Conservation (phyloP, 192 early-diverging fungal genomes). For the Coemansia sp. region DNA sequence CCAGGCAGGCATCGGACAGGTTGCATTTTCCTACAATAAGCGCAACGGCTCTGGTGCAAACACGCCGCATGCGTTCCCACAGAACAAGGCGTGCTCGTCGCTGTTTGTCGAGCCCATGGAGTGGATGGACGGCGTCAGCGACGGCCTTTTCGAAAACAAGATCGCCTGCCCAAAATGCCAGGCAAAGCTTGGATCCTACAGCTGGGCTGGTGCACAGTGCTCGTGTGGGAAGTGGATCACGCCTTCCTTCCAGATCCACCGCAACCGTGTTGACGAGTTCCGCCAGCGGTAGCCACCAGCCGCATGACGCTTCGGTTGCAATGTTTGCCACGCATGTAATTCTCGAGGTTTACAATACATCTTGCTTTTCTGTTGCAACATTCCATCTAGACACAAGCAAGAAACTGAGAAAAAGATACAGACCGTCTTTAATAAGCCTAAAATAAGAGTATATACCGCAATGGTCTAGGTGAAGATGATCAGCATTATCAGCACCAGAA, state of each 20-base stretch:
- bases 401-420: not conserved
- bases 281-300: slow-evolving; percentile 15
- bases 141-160: slow-evolving; percentile 64
- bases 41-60: slow-evolving; percentile 55
- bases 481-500: slow-evolving; percentile 48
- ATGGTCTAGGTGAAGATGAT: slow-evolving; percentile 37
- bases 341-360: too few species aligned
- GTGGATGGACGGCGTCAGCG: slow-evolving; percentile 69
- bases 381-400: slow-evolving; percentile 9
- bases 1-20: slow-evolving; percentile 68
- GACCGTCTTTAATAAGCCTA: not conserved
- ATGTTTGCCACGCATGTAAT: too few species aligned
- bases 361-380: not conserved
- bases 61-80: slow-evolving; percentile 51
- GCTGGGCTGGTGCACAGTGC: slow-evolving; percentile 75
- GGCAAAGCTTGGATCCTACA: slow-evolving; percentile 76
- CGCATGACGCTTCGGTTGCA: not conserved
- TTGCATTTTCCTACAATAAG: slow-evolving; percentile 72
- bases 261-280: slow-evolving; percentile 69
- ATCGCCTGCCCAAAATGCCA: slow-evolving; percentile 78
- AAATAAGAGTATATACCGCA: not conserved
- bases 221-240: slow-evolving; percentile 82
- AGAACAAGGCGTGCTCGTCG: slow-evolving; percentile 63
- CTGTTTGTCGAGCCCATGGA: slow-evolving; percentile 84
- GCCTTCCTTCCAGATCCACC: slow-evolving; percentile 76